Conservation (phyloP, 179 eudicot genomes). For the Vitellaria paradoxa region DNA sequence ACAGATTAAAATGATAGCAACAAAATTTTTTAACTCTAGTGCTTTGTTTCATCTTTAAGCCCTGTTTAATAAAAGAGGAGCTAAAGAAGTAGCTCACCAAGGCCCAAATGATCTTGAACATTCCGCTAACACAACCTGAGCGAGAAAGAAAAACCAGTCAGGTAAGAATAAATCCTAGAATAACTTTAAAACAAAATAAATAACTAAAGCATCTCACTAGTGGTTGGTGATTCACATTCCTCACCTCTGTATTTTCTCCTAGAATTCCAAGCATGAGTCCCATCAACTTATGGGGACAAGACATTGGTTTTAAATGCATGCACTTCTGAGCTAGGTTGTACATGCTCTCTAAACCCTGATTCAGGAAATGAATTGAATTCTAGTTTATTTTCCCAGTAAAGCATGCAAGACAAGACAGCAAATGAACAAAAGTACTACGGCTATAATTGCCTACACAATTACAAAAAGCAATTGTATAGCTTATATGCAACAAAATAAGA, state of each 20-base stretch:
- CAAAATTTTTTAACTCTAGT: neutral
- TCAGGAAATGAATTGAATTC: conserved; percentile 20
- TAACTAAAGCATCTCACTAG: neutral
- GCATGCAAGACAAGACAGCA: neutral
- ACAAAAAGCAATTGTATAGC: neutral
- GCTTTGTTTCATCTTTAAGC: neutral
- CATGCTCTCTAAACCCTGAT: conserved; percentile 92
- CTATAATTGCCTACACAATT: conserved; percentile 1
- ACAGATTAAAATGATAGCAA: neutral
- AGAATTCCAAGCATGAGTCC: conserved; percentile 70
- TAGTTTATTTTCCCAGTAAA: conserved; percentile 2
- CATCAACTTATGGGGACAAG: conserved; percentile 61
- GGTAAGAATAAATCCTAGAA: neutral
- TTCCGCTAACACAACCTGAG: conserved; percentile 90
- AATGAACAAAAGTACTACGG: neutral
- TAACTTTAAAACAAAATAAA: neutral
- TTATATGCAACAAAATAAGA: neutral
- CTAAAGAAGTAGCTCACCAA: conserved; percentile 55
- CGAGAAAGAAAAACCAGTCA: conserved; percentile 12
- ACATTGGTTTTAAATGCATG: conserved; percentile 66
- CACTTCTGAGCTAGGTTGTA: conserved; percentile 83
- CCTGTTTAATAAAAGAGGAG: neutral
- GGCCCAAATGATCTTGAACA: conserved; percentile 96
- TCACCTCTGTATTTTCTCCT: conserved; percentile 90
- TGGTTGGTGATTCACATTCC: conserved; percentile 1